Evolutionary conservation across 805 yeast genomes (phyloP).

Genomic region (Grigorovia transvaalensis): DNA sequence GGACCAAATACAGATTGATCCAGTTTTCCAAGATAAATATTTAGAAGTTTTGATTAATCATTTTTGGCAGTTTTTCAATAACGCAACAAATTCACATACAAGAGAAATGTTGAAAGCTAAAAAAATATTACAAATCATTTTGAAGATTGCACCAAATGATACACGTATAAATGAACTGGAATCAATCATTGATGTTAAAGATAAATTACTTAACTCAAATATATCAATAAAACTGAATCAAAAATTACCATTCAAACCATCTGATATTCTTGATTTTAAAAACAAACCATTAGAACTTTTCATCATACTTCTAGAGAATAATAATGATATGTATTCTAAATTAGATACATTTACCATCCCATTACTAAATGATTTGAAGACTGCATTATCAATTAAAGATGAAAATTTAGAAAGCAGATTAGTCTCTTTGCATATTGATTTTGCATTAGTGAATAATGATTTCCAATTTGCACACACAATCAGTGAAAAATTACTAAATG

Average conservation of each 20-base stretch:
- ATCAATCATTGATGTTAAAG: constrained; percentile 20
- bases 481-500: constrained; percentile 31
- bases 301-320: constrained; percentile 41
- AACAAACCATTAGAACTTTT: constrained; percentile 30
- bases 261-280: constrained; percentile 26
- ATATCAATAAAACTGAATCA: constrained; percentile 23
- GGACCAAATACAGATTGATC: constrained; percentile 7
- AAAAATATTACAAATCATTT: constrained; percentile 15
- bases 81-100: constrained; percentile 32
- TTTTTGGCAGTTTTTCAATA: constrained; percentile 36
- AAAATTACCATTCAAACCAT: constrained; percentile 32
- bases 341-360: constrained; percentile 30
- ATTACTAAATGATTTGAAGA: constrained; percentile 33
- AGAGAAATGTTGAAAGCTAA: constrained; percentile 32
- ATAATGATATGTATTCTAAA: constrained; percentile 40
- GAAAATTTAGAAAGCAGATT: constrained; percentile 14
- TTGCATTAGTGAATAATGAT: constrained; percentile 53
- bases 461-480: constrained; percentile 46
- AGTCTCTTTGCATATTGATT: constrained; percentile 49
- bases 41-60: constrained; percentile 15
- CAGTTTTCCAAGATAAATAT: constrained; percentile 7
- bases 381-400: constrained; percentile 25
- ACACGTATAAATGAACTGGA: constrained; percentile 9
- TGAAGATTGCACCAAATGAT: constrained; percentile 8
- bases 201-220: constrained; percentile 20